A percentile compares a stretch with the other conserved stretches of the same genome.
phyloP scores from a whole-genome alignment of 2,329 filamentous ascomycete species.

The Pleoardoris graminearum region DNA sequence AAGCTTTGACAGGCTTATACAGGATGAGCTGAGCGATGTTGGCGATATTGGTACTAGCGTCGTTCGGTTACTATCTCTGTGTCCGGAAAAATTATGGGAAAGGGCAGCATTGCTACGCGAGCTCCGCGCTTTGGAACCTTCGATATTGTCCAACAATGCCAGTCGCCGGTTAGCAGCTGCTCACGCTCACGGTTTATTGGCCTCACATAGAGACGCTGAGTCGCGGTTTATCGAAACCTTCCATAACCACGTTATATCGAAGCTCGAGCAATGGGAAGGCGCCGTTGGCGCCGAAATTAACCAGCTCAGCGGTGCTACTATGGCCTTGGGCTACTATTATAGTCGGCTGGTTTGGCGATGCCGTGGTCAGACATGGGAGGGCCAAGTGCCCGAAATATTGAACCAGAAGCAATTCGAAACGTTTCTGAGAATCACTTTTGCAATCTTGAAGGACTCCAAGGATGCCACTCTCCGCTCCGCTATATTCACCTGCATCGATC shows the following conservation, averaged over 20 bases:
- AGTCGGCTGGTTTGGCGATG: constrained; percentile 61
- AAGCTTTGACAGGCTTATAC: constrained; percentile 51
- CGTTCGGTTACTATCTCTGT: constrained; percentile 59
- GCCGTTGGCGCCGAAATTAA: constrained; percentile 64
- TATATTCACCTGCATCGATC: constrained; percentile 61
- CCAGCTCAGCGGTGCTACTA: constrained; percentile 62
- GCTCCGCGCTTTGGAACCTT: constrained; percentile 57
- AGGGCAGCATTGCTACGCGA: constrained; percentile 37
- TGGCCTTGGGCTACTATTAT: constrained; percentile 61
- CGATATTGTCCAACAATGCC: constrained; percentile 72
- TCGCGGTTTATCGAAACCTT: constrained; percentile 48
- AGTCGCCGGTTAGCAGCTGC: constrained; percentile 68
- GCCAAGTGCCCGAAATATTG: not conserved
- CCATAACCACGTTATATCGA: constrained; percentile 53
- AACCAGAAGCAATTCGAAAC: constrained; percentile 46
- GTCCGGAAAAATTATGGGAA: constrained; percentile 52
- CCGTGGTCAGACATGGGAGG: constrained; percentile 12
- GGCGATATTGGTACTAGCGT: constrained; percentile 55
- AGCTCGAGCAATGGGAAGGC: constrained; percentile 57
- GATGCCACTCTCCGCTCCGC: constrained; percentile 63
- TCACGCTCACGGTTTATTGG: constrained; percentile 74
- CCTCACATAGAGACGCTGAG: constrained; percentile 61
- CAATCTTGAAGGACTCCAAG: constrained; percentile 57
- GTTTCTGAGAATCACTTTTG: constrained; percentile 52
- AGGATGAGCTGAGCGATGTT: constrained; percentile 46